A percentile compares a stretch with the other conserved stretches of the same genome.
phyloP scores from a whole-genome alignment of 148 eudicot species.

The Fagopyrum esculentum region DNA sequence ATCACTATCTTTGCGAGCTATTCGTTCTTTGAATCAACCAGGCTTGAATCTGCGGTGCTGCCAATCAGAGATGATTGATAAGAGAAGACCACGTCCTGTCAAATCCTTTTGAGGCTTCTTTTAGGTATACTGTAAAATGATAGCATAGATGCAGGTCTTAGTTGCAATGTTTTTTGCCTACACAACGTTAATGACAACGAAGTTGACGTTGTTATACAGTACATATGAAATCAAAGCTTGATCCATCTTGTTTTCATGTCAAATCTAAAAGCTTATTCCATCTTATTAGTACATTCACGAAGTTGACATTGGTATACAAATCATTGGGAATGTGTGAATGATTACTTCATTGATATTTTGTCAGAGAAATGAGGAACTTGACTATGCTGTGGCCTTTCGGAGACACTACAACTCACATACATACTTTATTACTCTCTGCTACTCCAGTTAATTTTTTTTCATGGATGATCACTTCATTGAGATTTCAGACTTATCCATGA shows the following conservation, averaged over 20 bases:
- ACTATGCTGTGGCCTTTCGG: background rate
- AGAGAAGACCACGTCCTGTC: background rate
- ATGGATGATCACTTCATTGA: background rate
- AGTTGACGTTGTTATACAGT: background rate
- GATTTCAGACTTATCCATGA: background rate
- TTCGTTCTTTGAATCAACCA: background rate
- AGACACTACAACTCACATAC: background rate
- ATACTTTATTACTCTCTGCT: background rate
- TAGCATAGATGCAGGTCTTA: background rate
- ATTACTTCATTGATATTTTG: background rate
- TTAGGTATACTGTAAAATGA: background rate
- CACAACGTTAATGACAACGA: background rate
- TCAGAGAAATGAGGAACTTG: background rate
- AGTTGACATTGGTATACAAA: no score
- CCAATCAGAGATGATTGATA: background rate
- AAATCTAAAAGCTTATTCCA: background rate
- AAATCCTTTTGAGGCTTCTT: background rate
- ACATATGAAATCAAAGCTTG: background rate
- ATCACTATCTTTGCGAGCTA: background rate
- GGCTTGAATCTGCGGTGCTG: background rate
- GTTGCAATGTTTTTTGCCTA: background rate
- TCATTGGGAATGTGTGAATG: background rate
- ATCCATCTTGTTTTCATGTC: background rate
- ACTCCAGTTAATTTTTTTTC: background rate
- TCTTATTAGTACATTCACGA: background rate